Conservation (phyloP, 2,329 filamentous ascomycete genomes). For the Huntiella abstrusa region DNA sequence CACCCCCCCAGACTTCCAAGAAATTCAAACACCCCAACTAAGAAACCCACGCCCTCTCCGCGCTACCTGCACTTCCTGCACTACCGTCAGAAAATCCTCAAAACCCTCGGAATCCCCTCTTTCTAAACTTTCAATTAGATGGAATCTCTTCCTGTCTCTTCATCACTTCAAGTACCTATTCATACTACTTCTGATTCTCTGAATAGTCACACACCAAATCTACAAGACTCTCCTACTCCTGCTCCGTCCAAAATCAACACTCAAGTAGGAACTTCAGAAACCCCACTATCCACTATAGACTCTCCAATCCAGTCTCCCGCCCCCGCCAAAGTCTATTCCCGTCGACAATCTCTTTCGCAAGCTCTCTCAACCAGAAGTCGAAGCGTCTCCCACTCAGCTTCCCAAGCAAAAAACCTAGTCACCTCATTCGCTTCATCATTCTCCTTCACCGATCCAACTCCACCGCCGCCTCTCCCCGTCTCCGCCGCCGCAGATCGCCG, state of each 20-base stretch:
- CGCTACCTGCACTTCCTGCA: neutral
- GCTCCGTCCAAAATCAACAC: too few relatives aligned
- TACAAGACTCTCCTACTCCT: too few relatives aligned
- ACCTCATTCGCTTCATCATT: constrained; percentile 4
- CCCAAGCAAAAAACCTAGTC: constrained; percentile 9
- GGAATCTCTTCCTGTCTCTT: constrained; percentile 8
- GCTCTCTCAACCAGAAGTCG: constrained; percentile 8
- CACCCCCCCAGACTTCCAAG: too few relatives aligned
- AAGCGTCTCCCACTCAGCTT: constrained; percentile 9
- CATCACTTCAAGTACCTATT: neutral
- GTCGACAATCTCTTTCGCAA: constrained; percentile 7
- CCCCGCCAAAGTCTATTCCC: constrained; percentile 9
- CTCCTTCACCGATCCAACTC: constrained; percentile 2
- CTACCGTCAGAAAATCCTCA: neutral
- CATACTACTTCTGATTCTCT: too few relatives aligned
- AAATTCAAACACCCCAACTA: too few relatives aligned
- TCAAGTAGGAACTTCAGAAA: too few relatives aligned
- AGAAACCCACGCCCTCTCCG: neutral
- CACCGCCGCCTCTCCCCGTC: neutral
- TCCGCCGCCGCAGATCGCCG: neutral
- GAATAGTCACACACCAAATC: too few relatives aligned
- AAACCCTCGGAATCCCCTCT: constrained; percentile 2
- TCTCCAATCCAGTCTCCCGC: constrained; percentile 8
- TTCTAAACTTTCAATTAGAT: constrained; percentile 5
- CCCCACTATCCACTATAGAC: neutral